Evolutionary conservation across 208 protist genomes (phyloP).

Genomic region (Vickermania ingenoplastis): DNA sequence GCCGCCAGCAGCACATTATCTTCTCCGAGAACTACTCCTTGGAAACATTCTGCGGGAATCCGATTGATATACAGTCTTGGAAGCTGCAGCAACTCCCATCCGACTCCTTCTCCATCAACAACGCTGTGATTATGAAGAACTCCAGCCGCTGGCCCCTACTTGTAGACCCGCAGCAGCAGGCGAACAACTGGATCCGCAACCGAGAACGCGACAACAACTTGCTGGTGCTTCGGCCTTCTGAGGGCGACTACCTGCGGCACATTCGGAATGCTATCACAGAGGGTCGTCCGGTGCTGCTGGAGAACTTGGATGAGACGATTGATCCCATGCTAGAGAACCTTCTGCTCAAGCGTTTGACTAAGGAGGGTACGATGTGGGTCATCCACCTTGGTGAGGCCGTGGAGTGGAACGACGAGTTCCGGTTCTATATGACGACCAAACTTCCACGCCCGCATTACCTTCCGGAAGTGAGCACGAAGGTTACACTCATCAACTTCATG

Average conservation of each 20-base stretch:
- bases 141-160: slow-evolving; percentile 89
- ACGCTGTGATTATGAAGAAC: slow-evolving; percentile 90
- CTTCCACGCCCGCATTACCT: slow-evolving; percentile 96
- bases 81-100: slow-evolving; percentile 90
- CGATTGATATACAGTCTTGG: slow-evolving; percentile 89
- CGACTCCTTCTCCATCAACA: slow-evolving; percentile 90
- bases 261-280: slow-evolving; percentile 92
- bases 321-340: slow-evolving; percentile 97
- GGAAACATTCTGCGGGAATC: slow-evolving; percentile 80
- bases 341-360: slow-evolving; percentile 90
- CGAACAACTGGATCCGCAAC: slow-evolving; percentile 93
- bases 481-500: slow-evolving; percentile 96
- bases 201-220: slow-evolving; percentile 82
- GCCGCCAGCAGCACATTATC: slow-evolving; percentile 54
- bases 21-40: slow-evolving; percentile 82
- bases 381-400: slow-evolving; percentile 96
- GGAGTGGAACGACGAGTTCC: slow-evolving; percentile 94
- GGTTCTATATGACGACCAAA: slow-evolving; percentile 97
- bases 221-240: slow-evolving; percentile 72
- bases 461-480: slow-evolving; percentile 96
- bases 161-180: slow-evolving; percentile 92
- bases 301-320: slow-evolving; percentile 94
- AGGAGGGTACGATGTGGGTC: slow-evolving; percentile 74
- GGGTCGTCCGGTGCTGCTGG: slow-evolving; percentile 91
- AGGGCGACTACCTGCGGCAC: slow-evolving; percentile 71